Evolutionary conservation across 495 filamentous ascomycete genomes (phyloP), one percentile per base, ranked within the genome.

Genomic region (Podospora tetraspora): DNA sequence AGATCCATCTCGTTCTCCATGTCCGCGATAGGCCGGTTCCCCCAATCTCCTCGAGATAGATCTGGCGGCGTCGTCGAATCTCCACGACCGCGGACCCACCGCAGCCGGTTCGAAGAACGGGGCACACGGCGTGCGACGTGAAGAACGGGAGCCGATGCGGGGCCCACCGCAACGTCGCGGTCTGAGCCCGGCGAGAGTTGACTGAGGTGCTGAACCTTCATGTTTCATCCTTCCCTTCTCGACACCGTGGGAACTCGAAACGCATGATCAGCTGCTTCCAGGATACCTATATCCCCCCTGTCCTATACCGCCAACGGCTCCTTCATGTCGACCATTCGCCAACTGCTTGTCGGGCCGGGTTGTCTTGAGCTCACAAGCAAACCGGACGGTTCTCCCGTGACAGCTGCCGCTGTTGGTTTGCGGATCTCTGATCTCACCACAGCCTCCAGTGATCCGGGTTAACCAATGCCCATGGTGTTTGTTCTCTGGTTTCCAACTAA

Each of bases 191-290:
- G 23, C 59, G 66, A 68, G 34, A 58, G 37, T 24, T 62, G 25
- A 61, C 24, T 60, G 60, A 61, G 11, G 24, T 29, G 25, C 21
- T 21, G 22, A 64, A 67, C 23, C 56, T 25, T 25, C 64, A 64
- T 69, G 72, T 73, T 73, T 73, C 72, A 71, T 64, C 62, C 63
- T 61, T 30, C 65, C 58, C 57, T 61, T 66, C 34, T 66, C 65
- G 22, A 63, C 67, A 60, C 16, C 52, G 24, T 23, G 56, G 63
- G 57, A 37, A 69, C 61, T 65, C 70, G 62, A 72, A 65, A 69
- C 62, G 70, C 70, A 65, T 69, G 67, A 72, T 72, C 70, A 69
- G 56, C 68, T 62, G 64, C 69, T 70, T 22, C 21, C 57, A 27
- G 43, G 23, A 59, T 65, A 64, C 19, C 19, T 27, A 57, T 57